Percentiles rank a stretch among this genome's conserved stretches.
Conservation (phyloP, 179 eudicot genomes). For the Pouteria campechiana region DNA sequence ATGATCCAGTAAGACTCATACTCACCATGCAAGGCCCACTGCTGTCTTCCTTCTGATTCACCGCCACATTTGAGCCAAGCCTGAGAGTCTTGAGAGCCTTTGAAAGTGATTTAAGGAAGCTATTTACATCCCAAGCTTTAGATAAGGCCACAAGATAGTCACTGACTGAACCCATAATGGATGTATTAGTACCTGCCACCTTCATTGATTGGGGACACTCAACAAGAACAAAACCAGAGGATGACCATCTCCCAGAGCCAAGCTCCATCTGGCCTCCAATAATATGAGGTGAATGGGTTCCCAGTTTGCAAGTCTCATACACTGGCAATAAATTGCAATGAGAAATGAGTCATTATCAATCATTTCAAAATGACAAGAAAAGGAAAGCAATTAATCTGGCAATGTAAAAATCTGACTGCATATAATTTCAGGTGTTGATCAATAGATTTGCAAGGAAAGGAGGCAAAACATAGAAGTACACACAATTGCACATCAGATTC, state of each 20-base stretch:
- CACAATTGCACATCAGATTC: too few relatives aligned
- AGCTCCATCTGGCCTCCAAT: conserved; percentile 71
- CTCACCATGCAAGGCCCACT: conserved; percentile 72
- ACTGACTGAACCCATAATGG: conserved; percentile 80
- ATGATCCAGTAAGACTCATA: too few relatives aligned
- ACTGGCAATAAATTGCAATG: conserved; percentile 55
- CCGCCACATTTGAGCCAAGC: conserved; percentile 38
- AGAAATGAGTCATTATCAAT: conserved; percentile 1
- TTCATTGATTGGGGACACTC: conserved; percentile 84
- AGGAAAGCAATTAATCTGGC: too few relatives aligned
- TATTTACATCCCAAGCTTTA: conserved; percentile 83
- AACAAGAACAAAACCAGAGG: conserved; percentile 86
- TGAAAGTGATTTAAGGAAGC: conserved; percentile 78
- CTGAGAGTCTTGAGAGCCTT: conserved; percentile 74
- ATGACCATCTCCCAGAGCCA: conserved; percentile 61
- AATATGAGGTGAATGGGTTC: conserved; percentile 75
- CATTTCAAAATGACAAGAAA: too few relatives aligned
- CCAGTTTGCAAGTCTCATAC: conserved; percentile 88
- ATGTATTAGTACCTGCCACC: conserved; percentile 59
- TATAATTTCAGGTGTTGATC: too few relatives aligned
- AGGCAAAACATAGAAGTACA: too few relatives aligned
- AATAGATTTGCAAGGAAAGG: too few relatives aligned
- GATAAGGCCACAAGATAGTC: conserved; percentile 80
- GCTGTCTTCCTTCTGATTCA: conserved; percentile 70
- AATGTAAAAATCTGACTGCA: too few relatives aligned